Conservation (phyloP, 2,329 filamentous ascomycete genomes). For the Metarhizium sp. region DNA sequence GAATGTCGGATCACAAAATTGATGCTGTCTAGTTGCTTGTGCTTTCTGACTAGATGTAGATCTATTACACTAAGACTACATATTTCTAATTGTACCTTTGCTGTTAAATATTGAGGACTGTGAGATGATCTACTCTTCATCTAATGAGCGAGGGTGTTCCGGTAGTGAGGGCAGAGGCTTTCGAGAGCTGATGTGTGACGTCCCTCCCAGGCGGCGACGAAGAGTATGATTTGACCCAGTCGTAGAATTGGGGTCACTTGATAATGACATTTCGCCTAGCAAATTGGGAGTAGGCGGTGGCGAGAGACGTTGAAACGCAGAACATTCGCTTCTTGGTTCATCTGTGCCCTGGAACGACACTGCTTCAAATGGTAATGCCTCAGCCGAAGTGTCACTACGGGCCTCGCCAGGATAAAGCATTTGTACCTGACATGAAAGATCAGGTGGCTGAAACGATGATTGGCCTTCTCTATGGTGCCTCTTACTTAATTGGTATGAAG, state of each 20-base stretch:
- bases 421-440: not conserved
- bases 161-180: constrained; percentile 30
- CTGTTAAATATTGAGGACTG: not conserved
- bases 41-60: too few species aligned
- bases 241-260: constrained; percentile 3
- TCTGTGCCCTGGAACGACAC: constrained; percentile 2
- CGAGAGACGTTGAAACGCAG: constrained; percentile 16
- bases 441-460: not conserved
- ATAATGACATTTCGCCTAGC: constrained; percentile 8
- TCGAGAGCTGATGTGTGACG: constrained; percentile 16
- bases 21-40: too few species aligned
- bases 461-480: not conserved
- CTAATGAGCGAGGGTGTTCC: constrained; percentile 10
- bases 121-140: constrained; percentile 11
- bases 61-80: too few species aligned
- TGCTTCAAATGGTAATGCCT: not conserved
- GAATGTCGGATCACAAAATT: not conserved
- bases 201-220: not conserved
- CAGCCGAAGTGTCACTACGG: not conserved
- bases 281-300: constrained; percentile 16
- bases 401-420: not conserved
- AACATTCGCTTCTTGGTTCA: constrained; percentile 6
- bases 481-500: constrained; percentile 1
- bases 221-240: constrained; percentile 1
- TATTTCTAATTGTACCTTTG: not conserved